Evolutionary conservation across 129 eudicot genomes (phyloP), one percentile per base, ranked within the genome.

Genomic region (Oenanthe sinensis): DNA sequence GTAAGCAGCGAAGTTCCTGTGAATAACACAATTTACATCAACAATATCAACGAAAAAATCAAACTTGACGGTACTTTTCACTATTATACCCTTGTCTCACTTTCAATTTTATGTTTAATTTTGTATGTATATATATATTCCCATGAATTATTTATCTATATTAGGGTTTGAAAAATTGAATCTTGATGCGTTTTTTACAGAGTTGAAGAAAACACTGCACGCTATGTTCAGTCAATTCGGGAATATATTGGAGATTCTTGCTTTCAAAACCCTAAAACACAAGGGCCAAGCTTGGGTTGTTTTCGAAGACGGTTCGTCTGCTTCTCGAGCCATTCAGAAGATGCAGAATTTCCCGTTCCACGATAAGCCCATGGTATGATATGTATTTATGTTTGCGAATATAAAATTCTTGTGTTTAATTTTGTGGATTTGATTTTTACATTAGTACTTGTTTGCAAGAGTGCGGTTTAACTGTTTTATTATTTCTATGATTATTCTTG

Each of bases 261-360:
- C 97, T 17, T 95, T 95, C 81, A 95, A 95, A 87, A 95, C 97
- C 86, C 92, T 95, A 78, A 95, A 92, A 76, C 97, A 90, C 75
- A 92, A 90, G 74, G 99, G 99, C 14, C 97, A 95, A 83, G 99
- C 99, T 20, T 95, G 99, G 99, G 97, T 95, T 83, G 91, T 92
- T 58, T 95, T 95, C 54, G 96, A 92, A 71, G 96, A 95, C 12
- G 91, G 78, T 74, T 82, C 95, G 12, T 83, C 90, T 16, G 97
- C 96, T 43, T 76, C 91, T 10, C 86, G 79, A 78, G 97, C 99
- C 0, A 69, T 95, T 39, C 89, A 88, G 11, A 92, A 95, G 81
- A 92, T 95, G 99, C 99, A 95, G 81, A 92, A 90, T 2, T 95
- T 95, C 74, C 99, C 99, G 3, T 95, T 95, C 85, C 92, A 92